Percentiles rank a stretch among this genome's conserved stretches.
phyloP scores from a whole-genome alignment of 106 monocot genomes.

The Dactylorhiza incarnata region DNA sequence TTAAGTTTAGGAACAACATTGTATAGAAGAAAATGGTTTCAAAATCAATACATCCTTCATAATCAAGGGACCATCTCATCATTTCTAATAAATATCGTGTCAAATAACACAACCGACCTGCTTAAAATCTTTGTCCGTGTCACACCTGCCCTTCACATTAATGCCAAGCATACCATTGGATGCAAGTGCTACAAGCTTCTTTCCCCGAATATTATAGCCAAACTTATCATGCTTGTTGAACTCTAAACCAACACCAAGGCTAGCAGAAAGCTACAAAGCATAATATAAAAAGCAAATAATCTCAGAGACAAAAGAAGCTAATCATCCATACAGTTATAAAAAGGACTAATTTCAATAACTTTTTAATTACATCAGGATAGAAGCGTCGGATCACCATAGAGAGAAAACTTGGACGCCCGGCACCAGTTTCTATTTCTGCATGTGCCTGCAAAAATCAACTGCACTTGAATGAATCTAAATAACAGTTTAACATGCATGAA shows the following conservation, averaged over 20 bases:
- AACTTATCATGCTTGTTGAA: slow-evolving; percentile 30
- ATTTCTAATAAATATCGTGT: too few species aligned
- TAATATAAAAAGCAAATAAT: background rate
- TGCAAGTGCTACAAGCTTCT: slow-evolving; percentile 57
- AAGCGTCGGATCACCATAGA: slow-evolving; percentile 49
- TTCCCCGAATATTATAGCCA: slow-evolving; percentile 54
- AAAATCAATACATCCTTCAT: too few species aligned
- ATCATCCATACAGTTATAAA: slow-evolving; percentile 1
- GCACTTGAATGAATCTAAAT: background rate
- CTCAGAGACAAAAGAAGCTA: background rate
- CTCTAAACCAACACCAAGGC: slow-evolving; percentile 46
- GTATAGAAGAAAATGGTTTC: too few species aligned
- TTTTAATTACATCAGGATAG: slow-evolving; percentile 44
- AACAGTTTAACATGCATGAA: background rate
- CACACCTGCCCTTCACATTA: slow-evolving; percentile 67
- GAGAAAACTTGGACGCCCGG: slow-evolving; percentile 53
- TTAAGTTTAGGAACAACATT: too few species aligned
- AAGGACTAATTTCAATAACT: background rate
- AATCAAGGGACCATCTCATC: too few species aligned
- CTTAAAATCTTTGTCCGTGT: slow-evolving; percentile 56
- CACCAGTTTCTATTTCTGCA: slow-evolving; percentile 63
- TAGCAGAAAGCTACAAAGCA: slow-evolving; percentile 47
- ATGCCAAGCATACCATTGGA: slow-evolving; percentile 35
- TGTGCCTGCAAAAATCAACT: slow-evolving; percentile 42
- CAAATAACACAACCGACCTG: slow-evolving; percentile 27